Evolutionary conservation across 1,139 yeast genomes (phyloP), one percentile per base, ranked within the genome.

Genomic region (Arxiozyma slooffiae): DNA sequence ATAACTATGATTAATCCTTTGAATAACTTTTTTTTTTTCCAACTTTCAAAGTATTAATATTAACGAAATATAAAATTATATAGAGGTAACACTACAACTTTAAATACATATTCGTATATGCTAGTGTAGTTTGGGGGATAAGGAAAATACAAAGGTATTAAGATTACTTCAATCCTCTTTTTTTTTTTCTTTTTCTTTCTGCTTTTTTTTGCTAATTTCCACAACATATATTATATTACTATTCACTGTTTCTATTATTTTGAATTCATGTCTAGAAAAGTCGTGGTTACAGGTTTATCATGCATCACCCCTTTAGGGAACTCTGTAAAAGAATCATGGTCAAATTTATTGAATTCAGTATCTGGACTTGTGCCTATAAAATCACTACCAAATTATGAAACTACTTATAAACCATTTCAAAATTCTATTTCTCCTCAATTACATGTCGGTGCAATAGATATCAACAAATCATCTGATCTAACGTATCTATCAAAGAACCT

Each of bases 251-350:
- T 30, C 7, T 30, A 16, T 30, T 11, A 39, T 21, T 20, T 14
- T 5, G 7, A 18, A 14, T 3, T 9, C 22, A 59, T 58, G 62
- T 53, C 59, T 9, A 53, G 72, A 53, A 70, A 96, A 66, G 96
- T 90, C 1, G 97, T 92, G 0, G 82, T 92, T 0, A 92, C 98
- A 0, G 98, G 98, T 0, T 66, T 90, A 17, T 98, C 97, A 0
- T 69, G 85, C 41, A 79, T 90, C 1, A 79, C 95, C 1, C 98
- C 98, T 0, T 69, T 92, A 6, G 98, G 97, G 0, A 80, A 81
- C 2, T 92, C 90, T 0, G 75, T 73, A 5, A 60, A 62, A 17
- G 67, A 65, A 17, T 69, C 79, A 8, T 85, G 92, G 90, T 52
- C 64, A 2, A 71, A 70, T 23, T 67, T 83, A 8, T 59, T 82